Evolutionary conservation across 2,329 filamentous ascomycete genomes (phyloP).

Genomic region (Alternaria hordeiaustralica): DNA sequence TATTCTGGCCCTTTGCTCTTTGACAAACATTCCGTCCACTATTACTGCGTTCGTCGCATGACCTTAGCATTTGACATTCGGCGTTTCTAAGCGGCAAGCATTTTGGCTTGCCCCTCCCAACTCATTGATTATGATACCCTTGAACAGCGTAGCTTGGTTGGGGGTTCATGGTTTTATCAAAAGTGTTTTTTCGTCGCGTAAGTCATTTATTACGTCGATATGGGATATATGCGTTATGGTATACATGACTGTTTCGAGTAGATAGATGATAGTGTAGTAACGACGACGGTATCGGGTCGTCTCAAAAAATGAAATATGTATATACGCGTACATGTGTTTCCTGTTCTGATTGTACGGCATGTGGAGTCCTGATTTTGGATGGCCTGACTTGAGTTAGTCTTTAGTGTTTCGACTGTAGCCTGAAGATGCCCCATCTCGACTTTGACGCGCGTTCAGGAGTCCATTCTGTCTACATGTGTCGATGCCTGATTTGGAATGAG

Average conservation of each 20-base stretch:
- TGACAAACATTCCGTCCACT: not conserved
- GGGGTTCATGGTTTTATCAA: constrained; percentile 5
- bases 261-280: not conserved
- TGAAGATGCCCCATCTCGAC: not conserved
- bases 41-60: too few species aligned
- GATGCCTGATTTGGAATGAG: not conserved
- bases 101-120: not conserved
- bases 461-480: not conserved
- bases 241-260: not conserved
- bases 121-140: constrained; percentile 4
- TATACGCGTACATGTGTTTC: not conserved
- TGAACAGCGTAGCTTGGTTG: constrained; percentile 14
- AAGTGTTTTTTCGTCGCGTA: constrained; percentile 7
- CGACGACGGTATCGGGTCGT: not conserved
- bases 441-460: not conserved
- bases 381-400: not conserved
- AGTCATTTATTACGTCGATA: not conserved
- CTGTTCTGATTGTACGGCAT: not conserved
- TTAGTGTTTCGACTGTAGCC: not conserved
- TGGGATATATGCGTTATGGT: constrained; percentile 4
- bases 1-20: not conserved
- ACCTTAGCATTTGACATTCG: not conserved
- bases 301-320: not conserved
- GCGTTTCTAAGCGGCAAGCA: not conserved
- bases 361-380: not conserved